These are phyloP conservation scores for Jacaranda mimosifolia DNA, from an alignment of 257 asterid genomes.

Conservation along the genomic window DNA sequence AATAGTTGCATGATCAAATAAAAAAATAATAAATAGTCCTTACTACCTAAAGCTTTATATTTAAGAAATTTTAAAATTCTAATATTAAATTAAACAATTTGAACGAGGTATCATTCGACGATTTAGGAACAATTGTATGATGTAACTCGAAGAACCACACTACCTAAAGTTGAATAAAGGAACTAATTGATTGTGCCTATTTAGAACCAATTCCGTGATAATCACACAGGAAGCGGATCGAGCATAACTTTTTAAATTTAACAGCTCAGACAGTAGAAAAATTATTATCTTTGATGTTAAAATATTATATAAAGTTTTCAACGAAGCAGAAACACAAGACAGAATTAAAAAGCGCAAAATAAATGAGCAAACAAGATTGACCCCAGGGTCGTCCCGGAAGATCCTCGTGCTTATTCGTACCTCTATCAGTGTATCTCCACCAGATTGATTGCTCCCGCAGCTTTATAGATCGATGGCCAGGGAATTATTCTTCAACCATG, in stretches of 20 bases:
- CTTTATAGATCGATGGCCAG: constrained; percentile 27
- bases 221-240: neutral
- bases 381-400: constrained; percentile 20
- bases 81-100: too few relatives aligned
- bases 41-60: too few relatives aligned
- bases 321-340: too few relatives aligned
- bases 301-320: too few relatives aligned
- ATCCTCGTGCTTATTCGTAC: constrained; percentile 30
- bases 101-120: neutral
- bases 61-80: too few relatives aligned
- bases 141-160: neutral
- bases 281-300: too few relatives aligned
- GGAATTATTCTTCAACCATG: constrained; percentile 5
- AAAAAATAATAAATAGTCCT: too few relatives aligned
- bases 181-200: neutral
- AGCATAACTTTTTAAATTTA: too few relatives aligned
- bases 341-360: too few relatives aligned
- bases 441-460: neutral
- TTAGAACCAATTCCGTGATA: neutral
- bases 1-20: too few relatives aligned
- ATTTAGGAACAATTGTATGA: neutral
- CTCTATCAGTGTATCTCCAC: neutral
- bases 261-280: neutral
- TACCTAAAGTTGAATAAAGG: neutral
- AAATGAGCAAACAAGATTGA: neutral